Conservation (phyloP, 371 early-diverging fungal genomes). For the Parasitella parasitica region DNA sequence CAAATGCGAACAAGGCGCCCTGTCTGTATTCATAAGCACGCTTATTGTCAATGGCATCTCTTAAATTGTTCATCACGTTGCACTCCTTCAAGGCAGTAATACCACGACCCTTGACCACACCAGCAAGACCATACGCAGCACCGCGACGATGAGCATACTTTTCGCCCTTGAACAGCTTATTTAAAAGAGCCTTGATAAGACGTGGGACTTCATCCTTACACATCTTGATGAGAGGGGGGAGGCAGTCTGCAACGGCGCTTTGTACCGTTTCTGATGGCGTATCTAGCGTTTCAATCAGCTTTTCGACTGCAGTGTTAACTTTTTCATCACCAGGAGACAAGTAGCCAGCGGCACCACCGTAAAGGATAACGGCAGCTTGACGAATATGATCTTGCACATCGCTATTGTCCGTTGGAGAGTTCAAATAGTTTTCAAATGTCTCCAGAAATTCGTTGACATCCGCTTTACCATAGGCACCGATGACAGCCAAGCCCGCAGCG, state of each 20-base stretch:
- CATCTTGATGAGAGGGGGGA: constrained; percentile 88
- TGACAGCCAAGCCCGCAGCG: constrained; percentile 80
- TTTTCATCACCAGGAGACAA: constrained; percentile 72
- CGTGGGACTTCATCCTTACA: constrained; percentile 62
- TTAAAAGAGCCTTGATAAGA: constrained; percentile 67
- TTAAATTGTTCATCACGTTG: constrained; percentile 77
- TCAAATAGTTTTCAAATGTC: constrained; percentile 78
- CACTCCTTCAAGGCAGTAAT: constrained; percentile 84
- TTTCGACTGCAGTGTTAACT: constrained; percentile 80
- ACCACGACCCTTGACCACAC: constrained; percentile 92
- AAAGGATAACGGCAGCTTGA: constrained; percentile 88
- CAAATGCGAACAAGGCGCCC: constrained; percentile 94
- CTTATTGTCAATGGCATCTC: constrained; percentile 82
- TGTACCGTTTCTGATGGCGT: constrained; percentile 97
- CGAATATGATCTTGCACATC: constrained; percentile 80
- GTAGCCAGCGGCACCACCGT: constrained; percentile 90
- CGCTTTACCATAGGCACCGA: constrained; percentile 73
- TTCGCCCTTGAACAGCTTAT: constrained; percentile 67
- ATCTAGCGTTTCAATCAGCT: constrained; percentile 83
- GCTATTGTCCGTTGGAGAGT: constrained; percentile 55
- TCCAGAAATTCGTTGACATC: constrained; percentile 66
- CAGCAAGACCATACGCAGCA: constrained; percentile 96
- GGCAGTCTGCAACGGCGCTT: constrained; percentile 89
- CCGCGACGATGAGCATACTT: constrained; percentile 92
- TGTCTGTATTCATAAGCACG: constrained; percentile 76